Percentiles rank a stretch among this genome's conserved stretches.
Evolutionary conservation across 345 rosid genomes (phyloP).

Genomic region (Clausena lansium): DNA sequence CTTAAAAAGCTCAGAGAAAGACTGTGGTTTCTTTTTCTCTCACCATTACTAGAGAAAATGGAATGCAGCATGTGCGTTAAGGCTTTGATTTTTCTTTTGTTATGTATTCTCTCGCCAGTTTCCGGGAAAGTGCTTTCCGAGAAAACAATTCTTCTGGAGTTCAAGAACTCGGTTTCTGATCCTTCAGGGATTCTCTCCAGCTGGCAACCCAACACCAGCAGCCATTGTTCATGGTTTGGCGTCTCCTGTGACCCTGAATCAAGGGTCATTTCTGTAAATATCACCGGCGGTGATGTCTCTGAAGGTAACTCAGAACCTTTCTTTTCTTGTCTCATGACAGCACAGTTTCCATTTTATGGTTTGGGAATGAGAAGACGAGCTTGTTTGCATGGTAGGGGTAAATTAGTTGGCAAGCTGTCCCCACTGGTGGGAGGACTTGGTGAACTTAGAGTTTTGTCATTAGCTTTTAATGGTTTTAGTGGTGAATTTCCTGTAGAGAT

Average conservation of each 20-base stretch:
- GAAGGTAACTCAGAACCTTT: slow-evolving; percentile 20
- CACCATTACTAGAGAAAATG: slow-evolving; percentile 8
- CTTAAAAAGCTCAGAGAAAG: no score
- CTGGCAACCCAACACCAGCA: slow-evolving; percentile 11
- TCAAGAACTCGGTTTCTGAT: slow-evolving; percentile 31
- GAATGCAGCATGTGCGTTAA: neutral
- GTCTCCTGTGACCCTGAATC: slow-evolving; percentile 26
- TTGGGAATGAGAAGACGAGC: slow-evolving; percentile 16
- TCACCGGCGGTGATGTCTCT: slow-evolving; percentile 16
- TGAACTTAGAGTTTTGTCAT: slow-evolving; percentile 30
- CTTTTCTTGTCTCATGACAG: slow-evolving; percentile 1
- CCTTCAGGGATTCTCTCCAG: slow-evolving; percentile 26
- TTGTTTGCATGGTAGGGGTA: slow-evolving; percentile 17
- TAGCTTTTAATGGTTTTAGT: slow-evolving; percentile 26
- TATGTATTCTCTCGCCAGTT: slow-evolving; percentile 10
- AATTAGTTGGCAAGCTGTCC: slow-evolving; percentile 24
- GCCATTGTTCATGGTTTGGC: slow-evolving; percentile 32
- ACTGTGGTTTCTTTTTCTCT: neutral
- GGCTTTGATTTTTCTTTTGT: slow-evolving; percentile 7
- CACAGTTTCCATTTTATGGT: slow-evolving; percentile 18
- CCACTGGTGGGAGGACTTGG: slow-evolving; percentile 31
- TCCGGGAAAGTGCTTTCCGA: neutral
- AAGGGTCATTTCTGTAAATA: slow-evolving; percentile 21
- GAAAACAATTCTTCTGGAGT: slow-evolving; percentile 18
- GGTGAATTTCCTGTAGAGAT: slow-evolving; percentile 32